Evolutionary conservation across 768 basidiomycete genomes (phyloP), one percentile per base, ranked within the genome.

Genomic region (Tephrocybe sp.): DNA sequence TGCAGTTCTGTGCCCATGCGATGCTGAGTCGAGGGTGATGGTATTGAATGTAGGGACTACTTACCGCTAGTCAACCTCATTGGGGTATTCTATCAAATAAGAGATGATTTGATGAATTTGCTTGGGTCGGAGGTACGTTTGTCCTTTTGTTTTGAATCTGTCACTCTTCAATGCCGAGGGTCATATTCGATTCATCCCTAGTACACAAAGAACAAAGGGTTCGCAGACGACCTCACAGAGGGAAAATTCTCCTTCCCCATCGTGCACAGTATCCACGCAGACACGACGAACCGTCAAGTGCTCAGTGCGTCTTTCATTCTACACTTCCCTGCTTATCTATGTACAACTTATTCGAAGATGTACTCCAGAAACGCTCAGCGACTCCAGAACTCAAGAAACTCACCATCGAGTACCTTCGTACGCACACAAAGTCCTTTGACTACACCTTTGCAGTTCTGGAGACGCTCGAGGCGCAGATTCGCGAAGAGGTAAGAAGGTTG

Each of bases 231-330:
- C 64, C 74, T 98, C 12, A 87, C 91, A 0, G 96, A 98, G 70
- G 96, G 96, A 6, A 98, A 98, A 66, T 98, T 98, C 73, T 95
- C 92, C 3, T 98, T 98, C 69, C 95, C 94, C 0, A 77, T 98
- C 26, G 86, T 98, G 0, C 96, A 98, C 65, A 85, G 89, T 16
- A 86, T 98, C 40, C 84, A 88, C 26, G 80, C 89, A 6, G 83
- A 93, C 62, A 75, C 72, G 9, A 77, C 84, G 1, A 92, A 92
- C 66, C 78, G 83, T 27, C 87, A 87, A 65, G 77, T 98, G 27
- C 74, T 97, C 46, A 95, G 94, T 95, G 58, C 54, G 87, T 72
- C 28, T 31, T 11, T 35, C 26, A 1, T 40, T 9, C n/a, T n/a
- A 21, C n/a, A n/a, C n/a, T 44, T 3, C n/a, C 31, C 19, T 9